A percentile compares a stretch with the other conserved stretches of the same genome.
phyloP scores from a whole-genome alignment of 306 rosid species.

The Fragaria iinumae region DNA sequence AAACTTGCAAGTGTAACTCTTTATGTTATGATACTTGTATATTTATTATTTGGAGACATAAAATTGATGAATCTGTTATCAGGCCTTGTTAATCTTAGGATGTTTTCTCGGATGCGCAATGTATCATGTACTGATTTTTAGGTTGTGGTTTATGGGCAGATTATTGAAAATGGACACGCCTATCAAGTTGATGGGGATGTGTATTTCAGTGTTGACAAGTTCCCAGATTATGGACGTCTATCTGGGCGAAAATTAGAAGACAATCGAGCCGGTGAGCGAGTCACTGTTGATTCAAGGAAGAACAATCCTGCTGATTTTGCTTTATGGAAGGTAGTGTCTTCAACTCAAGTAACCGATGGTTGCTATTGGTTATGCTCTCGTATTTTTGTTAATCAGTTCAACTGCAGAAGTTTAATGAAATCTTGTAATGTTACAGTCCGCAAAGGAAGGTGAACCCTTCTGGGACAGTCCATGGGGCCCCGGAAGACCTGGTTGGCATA shows the following conservation, averaged over 20 bases:
- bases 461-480: constrained; percentile 99
- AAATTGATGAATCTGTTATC: neutral
- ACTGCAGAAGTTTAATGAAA: constrained; percentile 18
- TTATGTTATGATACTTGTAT: neutral
- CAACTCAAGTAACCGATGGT: constrained; percentile 8
- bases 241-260: constrained; percentile 85
- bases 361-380: neutral
- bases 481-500: constrained; percentile 99
- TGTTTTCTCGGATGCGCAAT: constrained; percentile 1
- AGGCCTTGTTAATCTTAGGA: too few species aligned
- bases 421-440: constrained; percentile 55
- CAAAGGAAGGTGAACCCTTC: constrained; percentile 92
- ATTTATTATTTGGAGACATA: neutral
- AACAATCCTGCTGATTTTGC: constrained; percentile 97
- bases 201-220: constrained; percentile 72
- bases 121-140: constrained; percentile 27
- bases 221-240: constrained; percentile 81
- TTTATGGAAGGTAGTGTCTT: constrained; percentile 74
- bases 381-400: constrained; percentile 1
- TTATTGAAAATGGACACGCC: constrained; percentile 82
- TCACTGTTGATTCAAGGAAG: constrained; percentile 88
- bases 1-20: neutral
- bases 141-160: constrained; percentile 54
- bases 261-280: constrained; percentile 97
- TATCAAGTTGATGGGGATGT: constrained; percentile 84